Conservation (phyloP, 2,329 filamentous ascomycete species). For the Sporothrix humicola region DNA sequence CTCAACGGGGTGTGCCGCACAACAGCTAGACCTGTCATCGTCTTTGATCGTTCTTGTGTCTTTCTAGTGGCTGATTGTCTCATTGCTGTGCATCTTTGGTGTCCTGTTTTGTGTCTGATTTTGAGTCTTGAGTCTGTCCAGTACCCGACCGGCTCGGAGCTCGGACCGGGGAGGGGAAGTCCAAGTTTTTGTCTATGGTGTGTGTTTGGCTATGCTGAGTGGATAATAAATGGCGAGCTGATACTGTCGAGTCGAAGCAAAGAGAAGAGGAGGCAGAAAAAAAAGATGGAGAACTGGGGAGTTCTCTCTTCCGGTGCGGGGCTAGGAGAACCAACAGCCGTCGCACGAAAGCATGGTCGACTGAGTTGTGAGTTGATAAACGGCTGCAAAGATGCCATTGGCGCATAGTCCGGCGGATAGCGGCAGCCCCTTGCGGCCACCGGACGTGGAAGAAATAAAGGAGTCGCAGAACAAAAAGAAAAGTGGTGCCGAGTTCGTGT, state of each 20-base stretch:
- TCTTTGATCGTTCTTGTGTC: neutral
- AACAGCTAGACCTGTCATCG: neutral
- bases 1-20: neutral
- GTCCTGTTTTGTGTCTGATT: too few relatives aligned
- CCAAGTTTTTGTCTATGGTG: neutral
- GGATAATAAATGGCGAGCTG: slow-evolving; percentile 7
- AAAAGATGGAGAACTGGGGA: neutral
- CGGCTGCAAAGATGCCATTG: slow-evolving; percentile 4
- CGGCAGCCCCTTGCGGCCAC: neutral
- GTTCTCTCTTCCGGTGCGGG: neutral
- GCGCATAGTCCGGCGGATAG: neutral
- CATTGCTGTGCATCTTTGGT: neutral
- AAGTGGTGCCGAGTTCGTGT: neutral
- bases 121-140: neutral
- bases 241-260: neutral
- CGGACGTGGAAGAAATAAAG: neutral
- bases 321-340: slow-evolving; percentile 7
- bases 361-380: neutral
- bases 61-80: slow-evolving; percentile 19
- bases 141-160: neutral
- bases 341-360: neutral
- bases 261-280: neutral
- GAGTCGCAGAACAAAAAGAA: neutral
- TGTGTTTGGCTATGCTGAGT: neutral
- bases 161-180: neutral